Evolutionary conservation across 306 rosid species (phyloP).

Genomic region (Aeschynomene evenia): DNA sequence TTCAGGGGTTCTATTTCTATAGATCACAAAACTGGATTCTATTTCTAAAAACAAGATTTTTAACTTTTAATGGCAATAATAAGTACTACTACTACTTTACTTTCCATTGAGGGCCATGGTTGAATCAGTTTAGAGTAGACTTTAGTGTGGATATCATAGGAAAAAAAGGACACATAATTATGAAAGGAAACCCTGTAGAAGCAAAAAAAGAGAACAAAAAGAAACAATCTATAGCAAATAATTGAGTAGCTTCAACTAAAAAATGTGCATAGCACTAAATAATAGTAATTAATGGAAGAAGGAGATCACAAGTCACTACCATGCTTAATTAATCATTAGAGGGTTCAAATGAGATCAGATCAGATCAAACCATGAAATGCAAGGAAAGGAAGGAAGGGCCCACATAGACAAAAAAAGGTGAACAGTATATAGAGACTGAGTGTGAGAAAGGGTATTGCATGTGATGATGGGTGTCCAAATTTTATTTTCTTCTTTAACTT

Average conservation of each 20-base stretch:
- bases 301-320: constrained; percentile 14
- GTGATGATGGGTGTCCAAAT: constrained; percentile 40
- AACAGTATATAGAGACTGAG: constrained; percentile 2
- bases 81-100: constrained; percentile 39
- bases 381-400: constrained; percentile 41
- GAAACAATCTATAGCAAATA: constrained; percentile 6
- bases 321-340: background rate
- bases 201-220: background rate
- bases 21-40: constrained; percentile 33
- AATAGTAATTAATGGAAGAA: background rate
- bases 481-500: constrained; percentile 28
- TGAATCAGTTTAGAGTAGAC: constrained; percentile 23
- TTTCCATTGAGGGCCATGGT: constrained; percentile 33
- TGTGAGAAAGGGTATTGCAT: constrained; percentile 34
- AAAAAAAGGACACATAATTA: constrained; percentile 7
- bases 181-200: background rate
- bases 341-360: constrained; percentile 27
- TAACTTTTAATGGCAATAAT: constrained; percentile 47
- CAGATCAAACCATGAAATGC: constrained; percentile 28
- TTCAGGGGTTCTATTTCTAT: constrained; percentile 9
- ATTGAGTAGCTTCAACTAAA: constrained; percentile 19
- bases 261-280: constrained; percentile 1
- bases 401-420: constrained; percentile 37
- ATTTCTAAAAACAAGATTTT: constrained; percentile 24
- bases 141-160: constrained; percentile 19